These are phyloP conservation scores for Boletus subparvulus DNA, from an alignment of 768 basidiomycete genomes.

Conservation along the genomic window DNA sequence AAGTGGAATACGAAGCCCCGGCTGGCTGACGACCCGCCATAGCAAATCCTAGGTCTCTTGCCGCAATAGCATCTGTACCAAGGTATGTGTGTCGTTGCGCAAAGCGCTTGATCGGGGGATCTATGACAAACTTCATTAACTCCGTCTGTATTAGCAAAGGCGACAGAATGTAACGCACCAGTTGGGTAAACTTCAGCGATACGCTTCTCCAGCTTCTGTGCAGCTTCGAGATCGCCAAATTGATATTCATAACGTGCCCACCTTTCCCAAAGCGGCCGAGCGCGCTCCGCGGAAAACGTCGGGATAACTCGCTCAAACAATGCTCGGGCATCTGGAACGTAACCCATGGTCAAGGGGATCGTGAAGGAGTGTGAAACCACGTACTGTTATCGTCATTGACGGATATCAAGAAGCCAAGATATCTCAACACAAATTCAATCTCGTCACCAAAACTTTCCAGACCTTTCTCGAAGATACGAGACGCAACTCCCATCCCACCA, in stretches of 20 bases:
- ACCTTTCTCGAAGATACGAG: slow-evolving; percentile 92
- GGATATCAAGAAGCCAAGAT: slow-evolving; percentile 89
- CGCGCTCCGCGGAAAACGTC: slow-evolving; percentile 74
- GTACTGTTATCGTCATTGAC: slow-evolving; percentile 94
- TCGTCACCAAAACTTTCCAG: slow-evolving; percentile 81
- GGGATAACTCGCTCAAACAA: slow-evolving; percentile 88
- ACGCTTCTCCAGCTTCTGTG: slow-evolving; percentile 85
- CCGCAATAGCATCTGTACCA: slow-evolving; percentile 84
- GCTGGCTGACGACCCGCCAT: slow-evolving; percentile 37
- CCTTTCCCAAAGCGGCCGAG: slow-evolving; percentile 88
- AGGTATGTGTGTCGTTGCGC: slow-evolving; percentile 75
- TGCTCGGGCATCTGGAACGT: slow-evolving; percentile 80
- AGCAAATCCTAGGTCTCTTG: slow-evolving; percentile 83
- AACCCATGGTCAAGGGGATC: slow-evolving; percentile 3
- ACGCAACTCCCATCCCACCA: slow-evolving; percentile 68
- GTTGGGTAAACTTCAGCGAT: slow-evolving; percentile 85
- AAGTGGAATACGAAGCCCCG: slow-evolving; percentile 19
- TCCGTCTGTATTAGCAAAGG: neutral
- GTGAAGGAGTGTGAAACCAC: slow-evolving; percentile 28
- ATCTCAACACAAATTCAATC: slow-evolving; percentile 81
- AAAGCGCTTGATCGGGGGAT: slow-evolving; percentile 87
- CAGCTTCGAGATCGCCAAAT: slow-evolving; percentile 87
- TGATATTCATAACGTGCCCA: slow-evolving; percentile 97
- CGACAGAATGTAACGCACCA: slow-evolving; percentile 46
- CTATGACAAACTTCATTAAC: slow-evolving; percentile 39